phyloP scores from a whole-genome alignment of 306 rosid genomes.

The Ormosia semicastrata region DNA sequence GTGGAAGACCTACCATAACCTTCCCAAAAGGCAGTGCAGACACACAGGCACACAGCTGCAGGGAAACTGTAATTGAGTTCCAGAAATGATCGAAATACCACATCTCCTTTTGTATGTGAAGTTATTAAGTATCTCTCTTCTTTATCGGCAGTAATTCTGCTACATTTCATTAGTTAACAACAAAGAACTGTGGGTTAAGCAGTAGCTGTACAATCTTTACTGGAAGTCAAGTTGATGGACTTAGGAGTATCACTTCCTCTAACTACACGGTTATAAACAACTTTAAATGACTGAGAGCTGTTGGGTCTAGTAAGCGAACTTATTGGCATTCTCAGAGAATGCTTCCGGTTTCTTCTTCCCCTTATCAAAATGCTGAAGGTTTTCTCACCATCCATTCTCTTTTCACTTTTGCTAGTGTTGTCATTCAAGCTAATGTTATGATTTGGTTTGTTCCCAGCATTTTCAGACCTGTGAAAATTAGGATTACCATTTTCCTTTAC shows the following conservation, averaged over 20 bases:
- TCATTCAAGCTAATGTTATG: constrained; percentile 25
- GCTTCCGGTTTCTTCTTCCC: constrained; percentile 86
- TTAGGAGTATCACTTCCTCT: constrained; percentile 66
- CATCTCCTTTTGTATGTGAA: constrained; percentile 29
- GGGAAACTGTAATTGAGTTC: constrained; percentile 27
- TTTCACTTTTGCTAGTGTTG: constrained; percentile 37
- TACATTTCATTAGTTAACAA: constrained; percentile 19
- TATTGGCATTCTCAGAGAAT: constrained; percentile 78
- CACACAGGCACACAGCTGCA: constrained; percentile 27
- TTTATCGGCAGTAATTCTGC: constrained; percentile 27
- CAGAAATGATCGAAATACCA: constrained; percentile 19
- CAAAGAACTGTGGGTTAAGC: constrained; percentile 35
- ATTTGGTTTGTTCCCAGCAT: constrained; percentile 33
- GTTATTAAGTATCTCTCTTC: constrained; percentile 16
- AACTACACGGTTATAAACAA: constrained; percentile 66
- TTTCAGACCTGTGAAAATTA: constrained; percentile 37
- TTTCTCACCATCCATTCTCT: constrained; percentile 57
- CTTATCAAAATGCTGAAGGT: constrained; percentile 79
- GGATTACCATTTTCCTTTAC: constrained; percentile 53
- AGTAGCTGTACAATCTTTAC: constrained; percentile 66
- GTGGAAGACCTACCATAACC: constrained; percentile 34
- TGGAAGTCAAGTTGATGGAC: constrained; percentile 47
- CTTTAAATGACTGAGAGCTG: constrained; percentile 81
- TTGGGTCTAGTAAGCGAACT: constrained; percentile 79
- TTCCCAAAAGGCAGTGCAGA: constrained; percentile 24